These are phyloP conservation scores for Acer yangbiense DNA, from an alignment of 345 rosid species.

Conservation along the genomic window DNA sequence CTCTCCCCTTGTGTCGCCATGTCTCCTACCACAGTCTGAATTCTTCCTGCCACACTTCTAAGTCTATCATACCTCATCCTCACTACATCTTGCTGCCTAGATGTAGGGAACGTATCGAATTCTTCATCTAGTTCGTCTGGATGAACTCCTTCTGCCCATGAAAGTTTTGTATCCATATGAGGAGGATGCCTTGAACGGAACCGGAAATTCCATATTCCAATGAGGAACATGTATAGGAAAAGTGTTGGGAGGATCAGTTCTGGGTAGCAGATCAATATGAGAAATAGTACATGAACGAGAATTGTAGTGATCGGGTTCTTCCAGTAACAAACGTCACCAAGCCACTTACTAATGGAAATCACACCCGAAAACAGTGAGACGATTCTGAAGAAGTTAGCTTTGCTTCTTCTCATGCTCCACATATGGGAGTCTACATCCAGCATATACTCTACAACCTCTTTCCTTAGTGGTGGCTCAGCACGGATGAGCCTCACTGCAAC, in stretches of 20 bases:
- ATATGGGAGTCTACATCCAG: constrained; percentile 91
- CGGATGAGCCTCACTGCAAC: constrained; percentile 69
- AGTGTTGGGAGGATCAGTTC: constrained; percentile 78
- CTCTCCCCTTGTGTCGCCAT: constrained; percentile 89
- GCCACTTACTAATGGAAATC: constrained; percentile 72
- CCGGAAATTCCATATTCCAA: constrained; percentile 77
- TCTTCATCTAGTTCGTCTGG: constrained; percentile 85
- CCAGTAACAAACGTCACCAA: constrained; percentile 73
- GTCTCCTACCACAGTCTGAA: constrained; percentile 81
- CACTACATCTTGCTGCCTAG: constrained; percentile 62
- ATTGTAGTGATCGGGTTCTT: constrained; percentile 72
- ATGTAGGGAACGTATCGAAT: constrained; percentile 78
- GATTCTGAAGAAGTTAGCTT: constrained; percentile 87
- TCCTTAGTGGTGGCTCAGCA: constrained; percentile 82
- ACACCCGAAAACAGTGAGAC: constrained; percentile 68
- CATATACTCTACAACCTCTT: constrained; percentile 90
- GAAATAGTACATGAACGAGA: constrained; percentile 66
- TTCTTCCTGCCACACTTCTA: constrained; percentile 82
- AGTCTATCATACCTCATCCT: constrained; percentile 85
- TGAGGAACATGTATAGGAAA: constrained; percentile 79
- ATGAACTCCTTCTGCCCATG: constrained; percentile 83
- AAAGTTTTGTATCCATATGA: constrained; percentile 82
- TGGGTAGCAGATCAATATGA: constrained; percentile 78
- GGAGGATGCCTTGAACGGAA: constrained; percentile 70
- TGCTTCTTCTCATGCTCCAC: constrained; percentile 96